phyloP scores from a whole-genome alignment of 179 eudicot species.

The Spinacia oleracea region DNA sequence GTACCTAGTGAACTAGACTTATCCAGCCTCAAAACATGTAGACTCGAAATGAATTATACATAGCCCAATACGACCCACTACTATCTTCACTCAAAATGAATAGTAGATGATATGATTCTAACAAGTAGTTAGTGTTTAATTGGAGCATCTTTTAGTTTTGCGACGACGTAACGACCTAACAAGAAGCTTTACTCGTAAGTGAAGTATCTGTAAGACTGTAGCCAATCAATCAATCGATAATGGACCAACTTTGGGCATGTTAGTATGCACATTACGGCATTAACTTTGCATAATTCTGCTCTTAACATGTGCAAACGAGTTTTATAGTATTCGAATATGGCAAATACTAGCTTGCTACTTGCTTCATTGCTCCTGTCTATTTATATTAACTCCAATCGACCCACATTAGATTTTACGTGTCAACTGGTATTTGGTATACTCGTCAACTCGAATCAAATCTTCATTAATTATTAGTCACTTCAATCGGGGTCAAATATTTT shows the following conservation, averaged over 20 bases:
- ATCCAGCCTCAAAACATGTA: too few species aligned
- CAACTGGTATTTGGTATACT: background rate
- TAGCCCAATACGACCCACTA: too few species aligned
- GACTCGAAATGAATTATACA: too few species aligned
- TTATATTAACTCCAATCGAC: too few species aligned
- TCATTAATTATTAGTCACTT: too few species aligned
- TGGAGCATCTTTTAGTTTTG: conserved; percentile 22
- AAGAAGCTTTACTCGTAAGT: conserved; percentile 31
- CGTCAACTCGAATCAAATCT: too few species aligned
- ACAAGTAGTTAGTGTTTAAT: background rate
- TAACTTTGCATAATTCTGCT: conserved; percentile 9
- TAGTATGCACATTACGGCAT: conserved; percentile 26
- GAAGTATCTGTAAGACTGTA: conserved; percentile 27
- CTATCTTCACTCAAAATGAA: conserved; percentile 11
- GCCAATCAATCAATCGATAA: background rate
- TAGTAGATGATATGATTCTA: too few species aligned
- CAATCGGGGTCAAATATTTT: too few species aligned
- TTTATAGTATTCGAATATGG: background rate
- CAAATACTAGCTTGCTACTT: background rate
- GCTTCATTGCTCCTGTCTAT: too few species aligned
- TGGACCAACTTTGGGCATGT: conserved; percentile 29
- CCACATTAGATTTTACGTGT: background rate
- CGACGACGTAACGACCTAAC: conserved; percentile 18
- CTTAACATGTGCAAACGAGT: background rate
- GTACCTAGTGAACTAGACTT: too few species aligned